Base-by-base conservation (phyloP, 1,139 yeast species). In the Zygotorulaspora mrakii region DNA sequence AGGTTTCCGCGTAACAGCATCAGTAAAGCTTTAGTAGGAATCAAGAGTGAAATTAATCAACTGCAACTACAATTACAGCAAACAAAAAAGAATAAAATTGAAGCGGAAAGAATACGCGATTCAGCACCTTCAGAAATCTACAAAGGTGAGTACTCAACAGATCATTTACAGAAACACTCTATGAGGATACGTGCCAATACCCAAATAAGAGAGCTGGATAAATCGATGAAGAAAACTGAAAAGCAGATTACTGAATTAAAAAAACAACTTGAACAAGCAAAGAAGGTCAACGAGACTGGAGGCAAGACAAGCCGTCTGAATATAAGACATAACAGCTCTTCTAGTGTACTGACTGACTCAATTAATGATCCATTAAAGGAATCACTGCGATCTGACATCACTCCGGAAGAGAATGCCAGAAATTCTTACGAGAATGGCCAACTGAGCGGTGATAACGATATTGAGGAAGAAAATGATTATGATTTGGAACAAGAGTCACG, bases 91-190 rank as follows among this genome's bases (percentile, higher is more conserved):
- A 51, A 51, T 31, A 59, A 54, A 36, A 53, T 48, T 7, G 54
- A 56, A 18, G 48, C 51, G 9, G 60, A 58, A 37, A 50, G 46
- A 33, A 35, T 55, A 11, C 46, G 54, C 35, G 47, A 54, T 34
- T 43, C 61, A 4, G 49, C 62, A 8, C 50, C 50, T 1, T 48
- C 59, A 1, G 62, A 58, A 33, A 61, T 61, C 3, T 60, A 54
- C 42, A 51, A 59, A 12, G 65, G 64, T 14, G 49, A 54, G 5
- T 62, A 62, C 31, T 59, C 65, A 4, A 57, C 63, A 2, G 62
- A 57, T 17, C 65, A 62, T 47, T 40, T 61, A 26, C 62, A 60
- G 23, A 54, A 59, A 31, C 64, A 61, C 46, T 59, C 65, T 2
- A 46, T 54, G 47, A 52, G 61, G 27, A 57, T 62, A 2, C 53